phyloP scores from a whole-genome alignment of 257 asterid genomes.

The Mitragyna speciosa region DNA sequence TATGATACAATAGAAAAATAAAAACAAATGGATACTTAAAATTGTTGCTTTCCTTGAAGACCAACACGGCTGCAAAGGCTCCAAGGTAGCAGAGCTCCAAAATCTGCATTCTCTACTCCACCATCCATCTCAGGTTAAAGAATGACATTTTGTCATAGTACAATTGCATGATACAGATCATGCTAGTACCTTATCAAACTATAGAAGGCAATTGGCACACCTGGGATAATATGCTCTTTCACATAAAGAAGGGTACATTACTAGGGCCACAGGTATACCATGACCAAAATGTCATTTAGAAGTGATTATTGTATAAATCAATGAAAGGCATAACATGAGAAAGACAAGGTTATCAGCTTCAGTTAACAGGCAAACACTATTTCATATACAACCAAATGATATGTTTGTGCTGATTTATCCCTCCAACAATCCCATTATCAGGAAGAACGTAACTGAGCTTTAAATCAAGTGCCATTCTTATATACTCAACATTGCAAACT shows the following conservation, averaged over 20 bases:
- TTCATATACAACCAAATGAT: neutral
- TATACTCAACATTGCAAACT: neutral
- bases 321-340: neutral
- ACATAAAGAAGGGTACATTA: neutral
- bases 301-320: neutral
- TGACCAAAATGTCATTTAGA: neutral
- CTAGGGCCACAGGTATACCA: neutral
- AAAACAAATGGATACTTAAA: neutral
- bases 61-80: neutral
- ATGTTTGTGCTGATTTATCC: neutral
- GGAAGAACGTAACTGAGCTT: neutral
- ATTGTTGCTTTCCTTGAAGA: neutral
- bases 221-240: neutral
- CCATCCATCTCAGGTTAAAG: neutral
- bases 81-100: neutral
- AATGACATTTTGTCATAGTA: neutral
- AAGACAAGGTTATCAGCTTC: constrained; percentile 4
- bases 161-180: neutral
- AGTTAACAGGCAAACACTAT: neutral
- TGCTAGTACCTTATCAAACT: neutral
- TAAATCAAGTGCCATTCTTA: neutral
- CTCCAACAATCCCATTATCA: too few relatives aligned
- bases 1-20: neutral
- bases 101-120: neutral
- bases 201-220: neutral